Percentiles rank a stretch among this genome's conserved stretches.
These are phyloP conservation scores for Starmerella cellae DNA, from an alignment of 805 yeast genomes.

Conservation along the genomic window DNA sequence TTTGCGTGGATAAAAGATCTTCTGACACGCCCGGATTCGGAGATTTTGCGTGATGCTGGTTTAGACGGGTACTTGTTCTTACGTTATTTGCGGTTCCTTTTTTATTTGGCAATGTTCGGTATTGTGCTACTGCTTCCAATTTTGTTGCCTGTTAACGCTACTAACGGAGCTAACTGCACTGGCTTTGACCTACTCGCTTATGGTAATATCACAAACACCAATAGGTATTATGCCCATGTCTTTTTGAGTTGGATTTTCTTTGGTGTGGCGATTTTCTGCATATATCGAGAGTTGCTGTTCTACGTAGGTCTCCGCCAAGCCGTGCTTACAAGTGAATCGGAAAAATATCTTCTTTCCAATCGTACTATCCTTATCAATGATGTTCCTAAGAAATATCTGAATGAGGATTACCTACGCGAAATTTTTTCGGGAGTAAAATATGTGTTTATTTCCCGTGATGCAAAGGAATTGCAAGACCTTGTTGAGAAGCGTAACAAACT, in stretches of 20 bases:
- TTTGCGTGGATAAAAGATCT: constrained; percentile 58
- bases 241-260: constrained; percentile 69
- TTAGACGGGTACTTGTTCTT: constrained; percentile 88
- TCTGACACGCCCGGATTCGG: constrained; percentile 53
- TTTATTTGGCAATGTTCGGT: constrained; percentile 42
- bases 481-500: constrained; percentile 48
- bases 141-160: constrained; percentile 72
- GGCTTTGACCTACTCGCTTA: constrained; percentile 72
- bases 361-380: constrained; percentile 76
- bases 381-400: constrained; percentile 61
- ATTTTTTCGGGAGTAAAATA: constrained; percentile 71
- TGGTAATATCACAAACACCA: constrained; percentile 49
- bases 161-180: constrained; percentile 35
- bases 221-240: constrained; percentile 76
- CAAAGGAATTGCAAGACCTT: constrained; percentile 39
- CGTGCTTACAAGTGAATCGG: constrained; percentile 65
- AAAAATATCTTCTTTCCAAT: constrained; percentile 58
- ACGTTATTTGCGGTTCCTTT: constrained; percentile 54
- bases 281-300: constrained; percentile 72
- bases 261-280: constrained; percentile 51
- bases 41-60: constrained; percentile 75
- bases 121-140: constrained; percentile 46
- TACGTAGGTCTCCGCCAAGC: constrained; percentile 67
- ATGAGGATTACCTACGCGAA: constrained; percentile 58
- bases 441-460: constrained; percentile 66